Evolutionary conservation across 192 early-diverging fungal genomes (phyloP), one percentile per base, ranked within the genome.

Genomic region (Spinellus fusiger): DNA sequence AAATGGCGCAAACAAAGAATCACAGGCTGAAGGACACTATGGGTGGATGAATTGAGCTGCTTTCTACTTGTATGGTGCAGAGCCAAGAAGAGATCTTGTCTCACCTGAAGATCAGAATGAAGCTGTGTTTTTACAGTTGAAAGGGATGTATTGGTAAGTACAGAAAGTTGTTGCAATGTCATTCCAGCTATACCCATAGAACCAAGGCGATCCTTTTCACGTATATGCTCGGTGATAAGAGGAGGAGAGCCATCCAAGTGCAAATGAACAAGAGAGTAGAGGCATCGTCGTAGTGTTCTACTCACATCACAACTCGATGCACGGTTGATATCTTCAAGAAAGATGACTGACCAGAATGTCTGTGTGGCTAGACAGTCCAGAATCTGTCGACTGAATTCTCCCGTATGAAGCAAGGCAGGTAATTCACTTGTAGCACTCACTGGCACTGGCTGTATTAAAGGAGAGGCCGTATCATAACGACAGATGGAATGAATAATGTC

Each of bases 301-400:
- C 77, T 74, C 1, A 65, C 64, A 22, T 70, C 13, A 74, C 76
- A 76, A 23, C 71, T 66, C 26, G 54, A 64, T 54, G 69, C 71
- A 25, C 65, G 59, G 38, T 71, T 64, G 15, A 63, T 56, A 37
- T 81, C 79, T 54, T 81, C 79, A 34, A 81, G 28, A 56, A 78
- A 76, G 2, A 74, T 60, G n/a, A 61, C 62, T 25, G 69, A 69
- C 79, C 79, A 81, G 50, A 78, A 78, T 52, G 60, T 70, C 22
- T 51, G 32, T 28, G 49, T 73, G 1, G 48, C 55, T 6, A 73
- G 49, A 12, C 74, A 65, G 62, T 81, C 77, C 66, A 78, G 60
- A 18, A 76, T 58, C 40, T 78, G 71, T 63, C 69, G 66, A 35
- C 73, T 77, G 27, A 67, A 55, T 20, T 64, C 62, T 0, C 71